phyloP scores from a whole-genome alignment of 2,329 filamentous ascomycete species.

The Sclerotinia minor region DNA sequence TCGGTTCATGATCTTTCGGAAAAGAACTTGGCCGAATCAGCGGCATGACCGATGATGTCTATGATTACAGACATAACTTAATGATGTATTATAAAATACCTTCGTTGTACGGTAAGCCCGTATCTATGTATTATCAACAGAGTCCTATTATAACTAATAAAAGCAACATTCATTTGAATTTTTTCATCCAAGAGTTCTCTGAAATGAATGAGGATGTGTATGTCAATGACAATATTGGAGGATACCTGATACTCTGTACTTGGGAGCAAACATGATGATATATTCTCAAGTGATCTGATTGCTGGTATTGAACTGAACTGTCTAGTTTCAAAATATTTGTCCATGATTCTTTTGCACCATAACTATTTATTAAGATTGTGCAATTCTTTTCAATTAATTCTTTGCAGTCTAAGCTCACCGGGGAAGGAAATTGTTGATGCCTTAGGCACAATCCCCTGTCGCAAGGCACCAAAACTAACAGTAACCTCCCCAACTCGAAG shows the following conservation, averaged over 20 bases:
- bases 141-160: neutral
- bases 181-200: neutral
- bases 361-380: too few relatives aligned
- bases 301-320: neutral
- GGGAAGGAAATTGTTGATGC: neutral
- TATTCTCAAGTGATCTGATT: neutral
- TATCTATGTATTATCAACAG: neutral
- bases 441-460: neutral
- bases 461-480: conserved; percentile 7
- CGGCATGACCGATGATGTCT: neutral
- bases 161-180: neutral
- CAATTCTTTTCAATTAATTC: neutral
- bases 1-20: neutral
- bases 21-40: neutral
- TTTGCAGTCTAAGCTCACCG: neutral
- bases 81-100: neutral
- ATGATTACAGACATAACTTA: neutral
- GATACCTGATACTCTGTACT: neutral
- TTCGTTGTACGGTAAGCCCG: neutral
- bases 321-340: too few relatives aligned
- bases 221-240: neutral
- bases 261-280: neutral
- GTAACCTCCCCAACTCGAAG: neutral
- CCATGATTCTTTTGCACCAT: too few relatives aligned
- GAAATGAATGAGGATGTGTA: neutral